Percentiles rank a stretch among this genome's conserved stretches.
phyloP scores from a whole-genome alignment of 192 early-diverging fungal genomes.

The Phycomyces nitens region DNA sequence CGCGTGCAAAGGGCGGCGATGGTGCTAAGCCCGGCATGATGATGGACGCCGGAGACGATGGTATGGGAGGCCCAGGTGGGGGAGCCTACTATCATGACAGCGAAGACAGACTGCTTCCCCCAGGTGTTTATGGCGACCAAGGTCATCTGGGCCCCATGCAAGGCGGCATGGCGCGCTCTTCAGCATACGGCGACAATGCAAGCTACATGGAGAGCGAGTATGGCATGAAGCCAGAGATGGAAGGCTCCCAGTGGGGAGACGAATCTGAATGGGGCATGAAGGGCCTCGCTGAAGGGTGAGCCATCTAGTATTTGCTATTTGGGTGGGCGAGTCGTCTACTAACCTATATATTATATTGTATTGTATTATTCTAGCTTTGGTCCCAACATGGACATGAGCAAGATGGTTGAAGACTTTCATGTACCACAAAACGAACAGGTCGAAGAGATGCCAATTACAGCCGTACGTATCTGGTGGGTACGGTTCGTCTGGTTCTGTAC shows the following conservation, averaged over 20 bases:
- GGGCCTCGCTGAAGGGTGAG: constrained; percentile 39
- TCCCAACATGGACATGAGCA: constrained; percentile 39
- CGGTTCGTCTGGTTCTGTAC: constrained; percentile 80
- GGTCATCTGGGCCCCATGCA: background rate
- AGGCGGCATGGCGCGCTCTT: background rate
- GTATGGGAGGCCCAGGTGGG: background rate
- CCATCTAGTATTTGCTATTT: constrained; percentile 8
- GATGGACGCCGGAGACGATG: background rate
- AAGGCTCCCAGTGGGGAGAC: constrained; percentile 40
- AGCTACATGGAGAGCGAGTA: constrained; percentile 40
- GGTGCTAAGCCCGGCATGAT: background rate
- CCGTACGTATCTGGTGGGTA: constrained; percentile 64
- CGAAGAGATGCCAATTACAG: constrained; percentile 51
- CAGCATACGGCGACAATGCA: constrained; percentile 25
- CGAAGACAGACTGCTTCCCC: constrained; percentile 10
- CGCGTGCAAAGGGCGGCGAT: constrained; percentile 29
- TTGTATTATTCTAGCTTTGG: constrained; percentile 23
- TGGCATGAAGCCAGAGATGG: constrained; percentile 20
- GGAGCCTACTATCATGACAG: constrained; percentile 8
- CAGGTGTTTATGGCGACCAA: constrained; percentile 2
- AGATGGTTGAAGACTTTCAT: constrained; percentile 39
- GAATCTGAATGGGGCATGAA: constrained; percentile 46
- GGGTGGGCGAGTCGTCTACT: no score
- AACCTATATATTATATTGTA: constrained; percentile 1
- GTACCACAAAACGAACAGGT: constrained; percentile 38